These are phyloP conservation scores for Talaromyces ruber DNA, from an alignment of 495 filamentous ascomycete genomes.

Conservation along the genomic window DNA sequence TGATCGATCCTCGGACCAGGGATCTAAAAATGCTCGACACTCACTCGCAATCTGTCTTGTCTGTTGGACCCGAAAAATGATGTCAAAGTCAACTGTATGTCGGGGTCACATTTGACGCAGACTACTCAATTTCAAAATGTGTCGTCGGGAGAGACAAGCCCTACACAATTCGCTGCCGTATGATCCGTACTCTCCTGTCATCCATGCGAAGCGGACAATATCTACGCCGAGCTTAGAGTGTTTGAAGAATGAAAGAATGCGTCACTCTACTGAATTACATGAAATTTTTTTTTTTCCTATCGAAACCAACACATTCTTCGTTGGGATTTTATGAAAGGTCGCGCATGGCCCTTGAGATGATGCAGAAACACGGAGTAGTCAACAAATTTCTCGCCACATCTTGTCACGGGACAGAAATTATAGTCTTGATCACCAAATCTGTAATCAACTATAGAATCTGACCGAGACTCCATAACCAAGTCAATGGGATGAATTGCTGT, in stretches of 20 bases:
- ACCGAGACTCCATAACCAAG: background rate
- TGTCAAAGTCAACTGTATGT: background rate
- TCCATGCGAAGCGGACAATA: background rate
- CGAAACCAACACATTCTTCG: constrained; percentile 1
- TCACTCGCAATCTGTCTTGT: background rate
- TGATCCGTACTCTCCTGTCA: background rate
- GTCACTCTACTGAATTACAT: background rate
- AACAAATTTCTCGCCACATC: background rate
- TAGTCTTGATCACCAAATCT: background rate
- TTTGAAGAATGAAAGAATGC: background rate
- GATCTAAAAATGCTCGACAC: background rate
- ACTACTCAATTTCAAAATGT: background rate
- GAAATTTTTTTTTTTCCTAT: background rate
- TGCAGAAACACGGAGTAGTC: background rate
- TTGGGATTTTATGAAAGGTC: background rate
- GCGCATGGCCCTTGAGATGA: background rate
- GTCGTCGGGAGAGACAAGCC: background rate
- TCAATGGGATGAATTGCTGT: background rate
- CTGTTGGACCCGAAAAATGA: background rate
- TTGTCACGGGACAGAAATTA: constrained; percentile 1
- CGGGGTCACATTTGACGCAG: background rate
- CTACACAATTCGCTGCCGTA: background rate
- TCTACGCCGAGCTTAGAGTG: background rate
- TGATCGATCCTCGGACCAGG: background rate
- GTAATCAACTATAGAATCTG: background rate